phyloP scores from a whole-genome alignment of 2,329 filamentous ascomycete genomes.

The Xylariaceae sp. region DNA sequence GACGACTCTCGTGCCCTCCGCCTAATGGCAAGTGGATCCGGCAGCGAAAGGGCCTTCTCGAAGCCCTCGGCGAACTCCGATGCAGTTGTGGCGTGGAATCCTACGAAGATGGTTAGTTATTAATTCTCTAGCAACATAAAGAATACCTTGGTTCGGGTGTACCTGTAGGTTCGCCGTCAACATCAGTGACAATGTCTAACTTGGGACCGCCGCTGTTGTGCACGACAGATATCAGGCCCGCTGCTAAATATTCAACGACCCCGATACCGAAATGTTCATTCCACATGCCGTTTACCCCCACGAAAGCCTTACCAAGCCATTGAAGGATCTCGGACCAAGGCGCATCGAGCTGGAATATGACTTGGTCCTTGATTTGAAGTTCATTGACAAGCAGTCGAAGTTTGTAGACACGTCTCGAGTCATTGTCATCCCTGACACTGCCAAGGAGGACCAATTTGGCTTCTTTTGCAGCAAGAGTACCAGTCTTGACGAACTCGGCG shows the following conservation, averaged over 20 bases:
- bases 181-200: slow-evolving; percentile 83
- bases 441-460: slow-evolving; percentile 83
- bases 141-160: slow-evolving; percentile 30
- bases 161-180: slow-evolving; percentile 80
- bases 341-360: slow-evolving; percentile 88
- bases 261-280: slow-evolving; percentile 99
- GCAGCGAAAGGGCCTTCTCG: slow-evolving; percentile 71
- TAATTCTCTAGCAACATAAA: background rate
- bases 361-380: slow-evolving; percentile 78
- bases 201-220: slow-evolving; percentile 93
- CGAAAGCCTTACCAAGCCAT: slow-evolving; percentile 73
- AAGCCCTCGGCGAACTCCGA: slow-evolving; percentile 82
- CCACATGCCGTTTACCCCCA: slow-evolving; percentile 99
- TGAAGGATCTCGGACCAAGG: slow-evolving; percentile 85
- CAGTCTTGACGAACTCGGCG: slow-evolving; percentile 68
- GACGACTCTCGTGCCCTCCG: slow-evolving; percentile 76
- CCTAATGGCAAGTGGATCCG: slow-evolving; percentile 75
- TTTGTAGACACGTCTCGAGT: slow-evolving; percentile 84
- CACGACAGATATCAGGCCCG: slow-evolving; percentile 88
- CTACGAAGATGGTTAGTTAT: slow-evolving; percentile 44
- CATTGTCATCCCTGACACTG: slow-evolving; percentile 83
- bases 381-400: slow-evolving; percentile 85
- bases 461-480: slow-evolving; percentile 51
- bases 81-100: slow-evolving; percentile 81
- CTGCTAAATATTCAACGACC: slow-evolving; percentile 96